A percentile compares a stretch with the other conserved stretches of the same genome.
Conservation (phyloP, 2,329 filamentous ascomycete species). For the Pseudogymnoascus sp. region DNA sequence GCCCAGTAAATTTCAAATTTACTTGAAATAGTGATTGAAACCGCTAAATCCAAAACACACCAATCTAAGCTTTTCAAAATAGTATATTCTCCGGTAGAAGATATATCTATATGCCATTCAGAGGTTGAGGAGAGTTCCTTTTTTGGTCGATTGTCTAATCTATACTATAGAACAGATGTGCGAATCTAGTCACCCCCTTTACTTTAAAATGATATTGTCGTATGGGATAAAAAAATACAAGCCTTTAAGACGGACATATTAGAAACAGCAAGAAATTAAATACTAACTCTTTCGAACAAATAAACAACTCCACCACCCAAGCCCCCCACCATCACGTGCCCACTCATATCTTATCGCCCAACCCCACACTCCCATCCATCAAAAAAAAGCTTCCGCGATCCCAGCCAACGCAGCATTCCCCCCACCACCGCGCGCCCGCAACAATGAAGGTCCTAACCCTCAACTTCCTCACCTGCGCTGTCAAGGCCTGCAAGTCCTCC, state of each 20-base stretch:
- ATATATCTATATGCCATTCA: not conserved
- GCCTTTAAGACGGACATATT: not conserved
- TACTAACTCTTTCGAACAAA: not conserved
- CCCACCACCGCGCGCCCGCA: not conserved
- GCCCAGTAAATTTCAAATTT: not conserved
- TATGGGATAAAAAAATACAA: not conserved
- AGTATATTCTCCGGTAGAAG: not conserved
- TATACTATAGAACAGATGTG: not conserved
- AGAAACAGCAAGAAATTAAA: not conserved
- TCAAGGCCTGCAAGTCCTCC: conserved; percentile 85
- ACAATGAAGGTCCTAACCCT: conserved; percentile 89
- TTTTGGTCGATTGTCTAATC: not conserved
- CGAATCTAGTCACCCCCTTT: not conserved
- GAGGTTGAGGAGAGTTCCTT: not conserved
- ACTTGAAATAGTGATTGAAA: not conserved
- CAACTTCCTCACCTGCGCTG: conserved; percentile 93
- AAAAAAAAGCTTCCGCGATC: conserved; percentile 4
- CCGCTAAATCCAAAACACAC: not conserved
- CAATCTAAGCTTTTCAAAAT: not conserved
- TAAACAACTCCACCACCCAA: too few relatives aligned
- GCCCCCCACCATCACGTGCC: not conserved
- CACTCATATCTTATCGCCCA: not conserved
- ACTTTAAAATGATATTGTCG: not conserved
- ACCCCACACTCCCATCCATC: conserved; percentile 3
- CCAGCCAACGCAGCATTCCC: not conserved